Base-by-base conservation (phyloP, 257 asterid genomes). In the Fraxinus anomala region DNA sequence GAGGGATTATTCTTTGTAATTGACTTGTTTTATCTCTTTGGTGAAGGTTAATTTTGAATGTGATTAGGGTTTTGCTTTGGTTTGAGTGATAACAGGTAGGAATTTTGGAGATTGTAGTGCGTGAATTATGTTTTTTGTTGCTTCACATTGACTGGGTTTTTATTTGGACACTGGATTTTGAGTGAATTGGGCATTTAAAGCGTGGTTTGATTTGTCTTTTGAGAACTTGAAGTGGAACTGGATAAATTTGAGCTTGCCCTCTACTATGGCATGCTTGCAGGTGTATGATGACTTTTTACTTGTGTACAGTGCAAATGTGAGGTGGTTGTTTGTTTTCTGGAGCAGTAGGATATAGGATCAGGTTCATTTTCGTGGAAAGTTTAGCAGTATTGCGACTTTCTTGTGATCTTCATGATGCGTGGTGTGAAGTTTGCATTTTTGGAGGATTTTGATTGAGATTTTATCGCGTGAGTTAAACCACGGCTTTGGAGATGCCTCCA, bases 401-500 rank as follows among this genome's bases (percentile, higher is more conserved):
- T 68, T 42, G 70, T 42, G 82, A 69, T 79, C 31, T 73, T 80
- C 79, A 79, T 68, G 44, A 44, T 86, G 84, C 74, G 82, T 69
- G 59, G 69, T 76, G 75, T 80, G 82, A 69, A 74, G 73, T 66
- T 83, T 75, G 80, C 84, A 66, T 70, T 26, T 59, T 59, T 72
- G 79, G 76, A 79, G 76, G 82, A 81, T 26, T 77, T 87, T 70
- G 82, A 85, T 42, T 73, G 76, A 82, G 77, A 74, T 61, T 49
- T 70, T 70, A 47, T 73, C 14, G 65, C 39, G 80, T 66, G 73
- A 69, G 21, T 83, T 78, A 59, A 71, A 78, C 66, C 63, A 68
- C 66, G 77, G 23, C 76, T 77, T 16, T 26, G 44, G 79, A 80
- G 80, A 92, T 96, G 99, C 96, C 98, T 75, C 91, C 98, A 69